Percentiles rank a stretch among this genome's conserved stretches.
These are phyloP conservation scores for Sugiyamaella qingdaonensis DNA, from an alignment of 805 yeast genomes.

Conservation along the genomic window DNA sequence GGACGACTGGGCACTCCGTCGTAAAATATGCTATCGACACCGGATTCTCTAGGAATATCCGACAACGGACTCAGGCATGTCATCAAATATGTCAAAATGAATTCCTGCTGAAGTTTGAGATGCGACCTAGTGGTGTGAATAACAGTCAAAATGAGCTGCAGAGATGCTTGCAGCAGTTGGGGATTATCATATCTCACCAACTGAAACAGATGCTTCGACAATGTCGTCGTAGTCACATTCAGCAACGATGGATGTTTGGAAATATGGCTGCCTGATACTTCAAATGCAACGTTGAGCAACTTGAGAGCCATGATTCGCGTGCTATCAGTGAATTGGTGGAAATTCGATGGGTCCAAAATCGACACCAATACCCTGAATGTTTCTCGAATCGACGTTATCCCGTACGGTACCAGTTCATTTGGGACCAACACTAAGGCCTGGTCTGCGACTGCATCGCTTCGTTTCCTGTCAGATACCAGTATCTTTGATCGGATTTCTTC, in stretches of 20 bases:
- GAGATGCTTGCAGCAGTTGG: conserved; percentile 65
- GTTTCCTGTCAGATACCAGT: conserved; percentile 4
- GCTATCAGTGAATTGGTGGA: conserved; percentile 79
- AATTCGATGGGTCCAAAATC: conserved; percentile 76
- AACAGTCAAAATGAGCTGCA: conserved; percentile 71
- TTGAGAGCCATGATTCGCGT: conserved; percentile 80
- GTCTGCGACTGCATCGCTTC: conserved; percentile 2
- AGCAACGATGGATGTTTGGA: conserved; percentile 61
- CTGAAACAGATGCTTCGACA: conserved; percentile 81
- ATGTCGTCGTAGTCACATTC: conserved; percentile 66
- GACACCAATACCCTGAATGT: conserved; percentile 71
- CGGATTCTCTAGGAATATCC: conserved; percentile 36
- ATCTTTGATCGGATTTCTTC: conserved; percentile 16
- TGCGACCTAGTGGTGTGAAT: conserved; percentile 60
- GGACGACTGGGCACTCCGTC: conserved; percentile 38
- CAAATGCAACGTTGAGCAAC: conserved; percentile 72
- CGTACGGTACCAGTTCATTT: conserved; percentile 46
- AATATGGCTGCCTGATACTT: conserved; percentile 67
- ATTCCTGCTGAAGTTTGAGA: conserved; percentile 77
- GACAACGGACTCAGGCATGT: conserved; percentile 34
- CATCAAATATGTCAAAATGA: conserved; percentile 36
- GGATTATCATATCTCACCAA: conserved; percentile 73
- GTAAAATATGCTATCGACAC: conserved; percentile 36
- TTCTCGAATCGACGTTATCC: conserved; percentile 70
- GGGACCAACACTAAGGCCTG: neutral